These are phyloP conservation scores for Postia placenta DNA, from an alignment of 768 basidiomycete genomes.

Conservation along the genomic window DNA sequence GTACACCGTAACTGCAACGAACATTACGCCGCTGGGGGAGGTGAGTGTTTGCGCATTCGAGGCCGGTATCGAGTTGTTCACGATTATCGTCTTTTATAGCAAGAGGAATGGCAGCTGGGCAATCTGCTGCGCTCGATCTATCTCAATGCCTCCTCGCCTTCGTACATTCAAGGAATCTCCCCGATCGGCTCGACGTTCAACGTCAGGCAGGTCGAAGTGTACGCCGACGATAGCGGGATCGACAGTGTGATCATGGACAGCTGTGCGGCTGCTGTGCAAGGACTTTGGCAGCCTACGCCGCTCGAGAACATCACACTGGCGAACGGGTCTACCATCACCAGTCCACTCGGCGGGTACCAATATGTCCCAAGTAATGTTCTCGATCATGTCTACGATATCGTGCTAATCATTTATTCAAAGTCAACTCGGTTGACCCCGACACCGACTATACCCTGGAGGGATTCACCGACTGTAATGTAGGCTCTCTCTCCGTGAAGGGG, in stretches of 20 bases:
- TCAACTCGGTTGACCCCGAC: constrained; percentile 57
- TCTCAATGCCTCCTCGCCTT: constrained; percentile 45
- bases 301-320: constrained; percentile 51
- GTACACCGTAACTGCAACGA: constrained; percentile 49
- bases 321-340: constrained; percentile 52
- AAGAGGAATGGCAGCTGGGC: constrained; percentile 56
- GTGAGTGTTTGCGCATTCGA: constrained; percentile 28
- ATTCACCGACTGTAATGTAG: constrained; percentile 52
- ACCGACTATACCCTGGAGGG: constrained; percentile 63
- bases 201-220: constrained; percentile 37
- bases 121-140: constrained; percentile 45
- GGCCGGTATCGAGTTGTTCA: neutral
- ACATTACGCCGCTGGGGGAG: constrained; percentile 65
- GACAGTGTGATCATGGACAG: constrained; percentile 62
- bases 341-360: constrained; percentile 65
- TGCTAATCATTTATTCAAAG: constrained; percentile 22
- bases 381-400: neutral
- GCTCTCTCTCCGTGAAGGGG: constrained; percentile 6
- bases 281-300: constrained; percentile 50
- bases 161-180: constrained; percentile 39
- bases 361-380: constrained; percentile 35
- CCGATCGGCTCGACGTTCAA: constrained; percentile 26
- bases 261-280: constrained; percentile 62
- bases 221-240: constrained; percentile 68
- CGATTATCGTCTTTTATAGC: constrained; percentile 25